Evolutionary conservation across 2,329 filamentous ascomycete species (phyloP).

Genomic region (Microsporum ferrugineum): DNA sequence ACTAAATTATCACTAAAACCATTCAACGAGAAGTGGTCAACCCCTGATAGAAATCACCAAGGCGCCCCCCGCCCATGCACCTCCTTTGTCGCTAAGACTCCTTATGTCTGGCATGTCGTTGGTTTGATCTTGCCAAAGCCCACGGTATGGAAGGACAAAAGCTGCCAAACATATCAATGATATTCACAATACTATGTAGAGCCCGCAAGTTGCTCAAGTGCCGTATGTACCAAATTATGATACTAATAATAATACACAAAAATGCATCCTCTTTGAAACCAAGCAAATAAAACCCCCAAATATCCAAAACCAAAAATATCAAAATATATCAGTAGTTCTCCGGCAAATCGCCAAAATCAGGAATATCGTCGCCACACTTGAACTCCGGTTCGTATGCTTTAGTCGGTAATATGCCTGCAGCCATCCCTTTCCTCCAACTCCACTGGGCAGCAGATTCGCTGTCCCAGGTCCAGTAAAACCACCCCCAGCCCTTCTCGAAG

Average conservation of each 20-base stretch:
- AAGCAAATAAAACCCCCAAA: neutral
- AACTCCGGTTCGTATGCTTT: conserved; percentile 63
- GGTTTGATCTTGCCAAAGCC: no score
- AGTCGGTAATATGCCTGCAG: conserved; percentile 64
- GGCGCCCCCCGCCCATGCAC: no score
- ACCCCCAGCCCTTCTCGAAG: conserved; percentile 88
- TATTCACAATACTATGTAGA: no score
- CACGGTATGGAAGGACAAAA: no score
- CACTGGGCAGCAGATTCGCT: conserved; percentile 79
- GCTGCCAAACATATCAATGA: no score
- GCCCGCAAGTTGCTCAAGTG: no score
- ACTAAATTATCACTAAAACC: no score
- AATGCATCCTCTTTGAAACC: neutral
- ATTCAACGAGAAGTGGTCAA: no score
- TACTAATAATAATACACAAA: neutral
- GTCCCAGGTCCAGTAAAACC: conserved; percentile 99
- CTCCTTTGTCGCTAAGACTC: no score
- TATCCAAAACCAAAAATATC: neutral
- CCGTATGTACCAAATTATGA: neutral
- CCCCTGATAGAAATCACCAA: no score
- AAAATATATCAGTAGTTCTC: conserved; percentile 30
- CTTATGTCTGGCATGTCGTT: no score
- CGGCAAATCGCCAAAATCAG: conserved; percentile 34
- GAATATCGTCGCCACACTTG: conserved; percentile 46
- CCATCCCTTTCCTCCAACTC: conserved; percentile 63